Evolutionary conservation across 306 rosid genomes (phyloP).

Genomic region (Castanopsis chinensis): DNA sequence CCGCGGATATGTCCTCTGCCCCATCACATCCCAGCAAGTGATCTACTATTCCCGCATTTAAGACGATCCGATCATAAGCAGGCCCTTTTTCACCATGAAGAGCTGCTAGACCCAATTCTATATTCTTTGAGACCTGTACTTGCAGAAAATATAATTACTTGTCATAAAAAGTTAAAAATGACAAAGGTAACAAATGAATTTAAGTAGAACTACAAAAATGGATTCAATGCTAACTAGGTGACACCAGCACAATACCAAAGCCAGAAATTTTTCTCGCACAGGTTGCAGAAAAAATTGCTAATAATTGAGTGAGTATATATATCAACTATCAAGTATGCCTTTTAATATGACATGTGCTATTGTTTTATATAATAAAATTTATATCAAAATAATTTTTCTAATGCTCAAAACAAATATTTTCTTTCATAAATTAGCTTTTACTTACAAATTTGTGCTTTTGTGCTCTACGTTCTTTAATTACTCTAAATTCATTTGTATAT

Average conservation of each 20-base stretch:
- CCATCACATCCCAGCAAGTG: slow-evolving; percentile 93
- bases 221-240: not conserved
- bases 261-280: not conserved
- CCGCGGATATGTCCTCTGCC: slow-evolving; percentile 65
- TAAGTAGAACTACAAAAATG: not conserved
- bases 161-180: slow-evolving; percentile 8
- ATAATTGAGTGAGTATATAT: too few relatives aligned
- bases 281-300: too few relatives aligned
- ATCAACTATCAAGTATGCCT: too few relatives aligned
- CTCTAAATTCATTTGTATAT: too few relatives aligned
- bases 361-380: too few relatives aligned
- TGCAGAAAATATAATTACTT: slow-evolving; percentile 11
- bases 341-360: too few relatives aligned
- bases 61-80: slow-evolving; percentile 83
- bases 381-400: too few relatives aligned
- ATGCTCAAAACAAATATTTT: too few relatives aligned
- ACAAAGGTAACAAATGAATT: not conserved
- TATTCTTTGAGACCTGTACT: slow-evolving; percentile 72
- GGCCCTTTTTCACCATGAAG: slow-evolving; percentile 84
- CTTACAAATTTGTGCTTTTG: too few relatives aligned
- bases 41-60: slow-evolving; percentile 93
- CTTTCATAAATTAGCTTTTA: too few relatives aligned
- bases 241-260: not conserved
- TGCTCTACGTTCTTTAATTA: too few relatives aligned
- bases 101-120: slow-evolving; percentile 86